Evolutionary conservation across 305 asterid genomes (phyloP), one percentile per base, ranked within the genome.

Genomic region (Fraxinus sp.): DNA sequence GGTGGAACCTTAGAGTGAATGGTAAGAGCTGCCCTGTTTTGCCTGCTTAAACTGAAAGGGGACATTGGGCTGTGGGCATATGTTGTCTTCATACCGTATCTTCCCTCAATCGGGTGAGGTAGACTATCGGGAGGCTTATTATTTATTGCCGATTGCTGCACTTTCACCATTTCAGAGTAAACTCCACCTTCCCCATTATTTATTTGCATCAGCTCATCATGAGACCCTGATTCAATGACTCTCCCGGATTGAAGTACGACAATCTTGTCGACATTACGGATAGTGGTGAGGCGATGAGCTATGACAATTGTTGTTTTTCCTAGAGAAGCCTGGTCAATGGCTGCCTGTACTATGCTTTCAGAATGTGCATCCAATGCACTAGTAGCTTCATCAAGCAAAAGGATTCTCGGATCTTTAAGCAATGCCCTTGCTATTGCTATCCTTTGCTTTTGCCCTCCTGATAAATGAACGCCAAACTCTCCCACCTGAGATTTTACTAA

Each of bases 381-480:
- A 35, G 94, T 92, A 24, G 97, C 97, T 87, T 92, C 95, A 73
- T 91, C 94, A 9, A 92, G 94, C 76, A 92, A 85, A 44, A 92
- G 90, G 41, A 92, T 89, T 79, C 82, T 89, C 5, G 97, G 97
- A 49, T 93, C 85, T 79, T 83, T 85, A 5, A 93, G 86, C 86
- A 93, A 66, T 68, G 95, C 97, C 86, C 94, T 86, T 81, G 97
- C 97, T 57, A 93, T 88, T 13, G 95, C 89, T 36, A 93, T 91
- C 77, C 95, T 84, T 75, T 92, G 95, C 85, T 91, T 91, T 77
- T 92, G 94, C 3, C 97, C 97, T 16, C 93, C 94, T 1, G 97
- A 93, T 83, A 93, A 74, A 62, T 93, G 97, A 52, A 88, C 78
- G 7, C 94, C 97, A 1, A 86, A 85, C 52, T 89, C 90, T 30